Evolutionary conservation across 1,284 basidiomycete genomes (phyloP), one percentile per base, ranked within the genome.

Genomic region (Cryptococcus sp.): DNA sequence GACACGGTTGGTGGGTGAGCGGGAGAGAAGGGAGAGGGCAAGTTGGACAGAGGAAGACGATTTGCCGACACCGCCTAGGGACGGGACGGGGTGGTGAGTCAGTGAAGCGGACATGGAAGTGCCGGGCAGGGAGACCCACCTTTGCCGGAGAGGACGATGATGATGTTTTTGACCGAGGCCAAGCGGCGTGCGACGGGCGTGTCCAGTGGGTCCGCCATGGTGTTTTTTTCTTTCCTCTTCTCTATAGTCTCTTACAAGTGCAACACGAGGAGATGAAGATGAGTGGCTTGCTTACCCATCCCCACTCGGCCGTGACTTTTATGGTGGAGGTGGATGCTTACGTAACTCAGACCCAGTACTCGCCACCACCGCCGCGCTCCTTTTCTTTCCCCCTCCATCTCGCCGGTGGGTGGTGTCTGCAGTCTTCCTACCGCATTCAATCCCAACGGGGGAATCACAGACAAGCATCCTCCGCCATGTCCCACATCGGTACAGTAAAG

Each of bases 71-170:
- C 96, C 96, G 42, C 95, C 95, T 74, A 59, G 3, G 16, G n/a
- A n/a, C n/a, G n/a, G 35, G 7, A 54, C 1, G 3, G 24, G 28
- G 20, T 4, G 13, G 18, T 39, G 6, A 6, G 53, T 55, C 42
- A 53, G 55, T 28, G 24, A 35, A 7, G 48, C 3, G 37, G 48
- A 12, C n/a, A n/a, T 24, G 13, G 37, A 18, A 53, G 7, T 44
- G n/a, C 9, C 12, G 21, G n/a, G n/a, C n/a, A n/a, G n/a, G n/a
- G n/a, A 33, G 20, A 62, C 71, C 50, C 50, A 73, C 76, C 76
- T 78, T 98, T 98, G 20, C 95, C 95, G 1, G 92, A 91, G 46
- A 95, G 83, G 53, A 98, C 93, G 63, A 98, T 86, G 67, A 98
- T 86, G 74, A 98, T 86, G 71, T 92, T 84, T 67, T 89, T 88